phyloP scores from a whole-genome alignment of 208 protist genomes.

The Leishmania arabica region DNA sequence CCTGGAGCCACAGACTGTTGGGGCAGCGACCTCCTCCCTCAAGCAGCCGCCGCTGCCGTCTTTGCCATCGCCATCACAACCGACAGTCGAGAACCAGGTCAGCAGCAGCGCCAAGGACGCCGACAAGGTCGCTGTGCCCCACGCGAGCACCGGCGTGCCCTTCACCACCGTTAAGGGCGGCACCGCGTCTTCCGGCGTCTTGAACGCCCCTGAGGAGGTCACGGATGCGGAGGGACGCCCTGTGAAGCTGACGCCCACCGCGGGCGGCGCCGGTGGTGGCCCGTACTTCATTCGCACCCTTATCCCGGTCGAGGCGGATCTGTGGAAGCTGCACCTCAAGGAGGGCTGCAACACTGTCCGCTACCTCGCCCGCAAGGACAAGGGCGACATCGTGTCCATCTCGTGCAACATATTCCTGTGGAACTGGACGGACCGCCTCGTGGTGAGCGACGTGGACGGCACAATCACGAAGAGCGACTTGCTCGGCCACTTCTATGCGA shows the following conservation, averaged over 20 bases:
- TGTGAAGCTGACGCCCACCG: not conserved
- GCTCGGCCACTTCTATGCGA: conserved; percentile 94
- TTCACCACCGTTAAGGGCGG: not conserved
- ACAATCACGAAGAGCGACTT: conserved; percentile 98
- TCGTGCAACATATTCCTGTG: conserved; percentile 94
- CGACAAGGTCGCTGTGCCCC: conserved; percentile 14
- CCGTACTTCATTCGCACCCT: conserved; percentile 72
- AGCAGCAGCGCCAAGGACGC: conserved; percentile 23
- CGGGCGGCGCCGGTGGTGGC: not conserved
- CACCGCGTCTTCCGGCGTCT: not conserved
- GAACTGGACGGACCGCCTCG: conserved; percentile 89
- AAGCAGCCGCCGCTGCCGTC: not conserved
- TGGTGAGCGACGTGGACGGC: conserved; percentile 98
- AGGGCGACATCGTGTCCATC: conserved; percentile 65
- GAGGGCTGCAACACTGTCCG: conserved; percentile 91
- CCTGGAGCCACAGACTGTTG: not conserved
- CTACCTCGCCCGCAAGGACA: conserved; percentile 87
- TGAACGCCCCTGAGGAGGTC: not conserved
- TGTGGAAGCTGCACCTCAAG: conserved; percentile 86
- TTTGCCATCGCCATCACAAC: not conserved
- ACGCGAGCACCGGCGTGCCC: not conserved
- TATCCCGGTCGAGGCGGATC: conserved; percentile 89
- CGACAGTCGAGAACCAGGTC: not conserved
- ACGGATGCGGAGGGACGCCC: conserved; percentile 7
- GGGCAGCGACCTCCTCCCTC: not conserved